Percentiles rank a stretch among this genome's conserved stretches.
phyloP scores from a whole-genome alignment of 371 early-diverging fungal species.

The Mortierella polycephala region DNA sequence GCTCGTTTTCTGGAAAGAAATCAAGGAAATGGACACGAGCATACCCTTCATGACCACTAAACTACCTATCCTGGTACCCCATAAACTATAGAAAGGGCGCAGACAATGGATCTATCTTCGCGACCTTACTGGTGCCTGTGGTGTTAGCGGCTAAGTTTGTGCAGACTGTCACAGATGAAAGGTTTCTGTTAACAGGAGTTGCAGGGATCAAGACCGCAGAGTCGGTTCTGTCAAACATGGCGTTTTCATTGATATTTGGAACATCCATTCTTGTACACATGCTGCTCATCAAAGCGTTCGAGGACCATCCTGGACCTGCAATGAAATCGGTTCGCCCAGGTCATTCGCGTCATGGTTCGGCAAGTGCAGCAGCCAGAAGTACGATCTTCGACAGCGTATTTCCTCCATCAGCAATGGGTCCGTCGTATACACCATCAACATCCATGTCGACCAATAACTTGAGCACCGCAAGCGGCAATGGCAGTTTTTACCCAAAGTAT shows the following conservation, averaged over 20 bases:
- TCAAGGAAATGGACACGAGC: too few relatives aligned
- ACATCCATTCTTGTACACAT: slow-evolving; percentile 43
- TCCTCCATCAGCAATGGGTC: slow-evolving; percentile 26
- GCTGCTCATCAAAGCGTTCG: slow-evolving; percentile 47
- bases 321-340: not conserved
- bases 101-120: slow-evolving; percentile 52
- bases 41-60: too few relatives aligned
- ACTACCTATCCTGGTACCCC: too few relatives aligned
- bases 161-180: slow-evolving; percentile 44
- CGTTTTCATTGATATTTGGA: slow-evolving; percentile 50
- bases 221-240: slow-evolving; percentile 39
- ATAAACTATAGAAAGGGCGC: slow-evolving; percentile 36
- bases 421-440: slow-evolving; percentile 19
- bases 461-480: slow-evolving; percentile 8
- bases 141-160: slow-evolving; percentile 52
- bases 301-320: slow-evolving; percentile 24
- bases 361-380: slow-evolving; percentile 1
- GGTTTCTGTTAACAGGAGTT: slow-evolving; percentile 24
- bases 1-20: too few relatives aligned
- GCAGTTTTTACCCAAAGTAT: slow-evolving; percentile 24
- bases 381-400: slow-evolving; percentile 35
- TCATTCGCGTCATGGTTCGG: not conserved
- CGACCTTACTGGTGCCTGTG: slow-evolving; percentile 43
- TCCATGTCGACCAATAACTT: slow-evolving; percentile 41
- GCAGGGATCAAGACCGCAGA: slow-evolving; percentile 33